A percentile compares a stretch with the other conserved stretches of the same genome.
Conservation (phyloP, 2,329 filamentous ascomycete genomes). For the Fusarium albosuccineum region DNA sequence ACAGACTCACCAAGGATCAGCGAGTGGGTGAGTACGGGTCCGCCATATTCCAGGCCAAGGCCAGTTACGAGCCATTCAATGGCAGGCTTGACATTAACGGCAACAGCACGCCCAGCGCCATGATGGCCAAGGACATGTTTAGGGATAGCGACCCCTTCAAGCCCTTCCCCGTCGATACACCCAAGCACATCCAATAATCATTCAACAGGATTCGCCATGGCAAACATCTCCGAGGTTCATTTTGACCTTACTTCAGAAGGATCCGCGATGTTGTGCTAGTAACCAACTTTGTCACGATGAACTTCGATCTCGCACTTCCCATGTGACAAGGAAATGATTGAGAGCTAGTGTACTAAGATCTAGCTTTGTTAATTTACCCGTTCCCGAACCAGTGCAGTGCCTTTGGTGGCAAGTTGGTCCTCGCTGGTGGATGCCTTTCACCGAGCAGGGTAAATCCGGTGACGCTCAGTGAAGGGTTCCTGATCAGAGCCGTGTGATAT, state of each 20-base stretch:
- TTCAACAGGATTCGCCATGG: slow-evolving; percentile 50
- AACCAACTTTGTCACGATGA: slow-evolving; percentile 51
- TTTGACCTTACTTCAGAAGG: slow-evolving; percentile 46
- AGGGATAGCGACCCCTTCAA: slow-evolving; percentile 44
- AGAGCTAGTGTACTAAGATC: slow-evolving; percentile 28
- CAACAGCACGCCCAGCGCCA: slow-evolving; percentile 38
- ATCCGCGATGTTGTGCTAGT: slow-evolving; percentile 51
- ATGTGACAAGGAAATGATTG: slow-evolving; percentile 30
- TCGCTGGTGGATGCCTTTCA: no score
- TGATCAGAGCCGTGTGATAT: no score
- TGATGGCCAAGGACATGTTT: slow-evolving; percentile 43
- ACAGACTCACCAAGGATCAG: slow-evolving; percentile 9
- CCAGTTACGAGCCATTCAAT: slow-evolving; percentile 52
- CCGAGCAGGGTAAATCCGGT: no score
- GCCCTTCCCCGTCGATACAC: slow-evolving; percentile 51
- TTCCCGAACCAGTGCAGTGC: not conserved
- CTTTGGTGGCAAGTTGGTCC: no score
- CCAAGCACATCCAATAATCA: slow-evolving; percentile 46
- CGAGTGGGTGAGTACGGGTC: slow-evolving; percentile 56
- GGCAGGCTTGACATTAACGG: slow-evolving; percentile 51
- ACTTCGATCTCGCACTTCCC: slow-evolving; percentile 37
- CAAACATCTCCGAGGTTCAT: slow-evolving; percentile 42
- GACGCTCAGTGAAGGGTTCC: no score
- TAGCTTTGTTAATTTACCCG: slow-evolving; percentile 33
- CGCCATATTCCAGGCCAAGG: slow-evolving; percentile 55